Evolutionary conservation across 768 basidiomycete genomes (phyloP), one percentile per base, ranked within the genome.

Genomic region (Pleurotus ostreatus): DNA sequence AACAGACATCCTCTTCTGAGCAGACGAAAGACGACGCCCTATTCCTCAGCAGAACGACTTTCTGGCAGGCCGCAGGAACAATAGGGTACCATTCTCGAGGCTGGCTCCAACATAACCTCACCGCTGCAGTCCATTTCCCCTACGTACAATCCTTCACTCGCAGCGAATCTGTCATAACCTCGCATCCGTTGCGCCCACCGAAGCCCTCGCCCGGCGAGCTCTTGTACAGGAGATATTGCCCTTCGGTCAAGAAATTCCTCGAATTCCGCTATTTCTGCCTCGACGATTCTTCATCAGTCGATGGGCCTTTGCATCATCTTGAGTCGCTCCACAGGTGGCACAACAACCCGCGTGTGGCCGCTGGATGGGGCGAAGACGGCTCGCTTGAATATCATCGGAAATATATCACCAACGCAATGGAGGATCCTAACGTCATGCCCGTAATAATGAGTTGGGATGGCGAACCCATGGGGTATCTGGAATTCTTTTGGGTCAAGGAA

Each of bases 31-130:
- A 62, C 11, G 61, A 65, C 9, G 65, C 69, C 13, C 57, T 76
- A 45, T 76, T 76, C 63, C 68, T 81, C 52, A 68, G 68, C 8
- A 68, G 77, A 23, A 65, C 72, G 0, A 63, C 75, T 0, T 81
- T 81, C 63, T 81, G 79, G 79, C 79, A 80, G 57, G 79, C 73
- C 4, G 79, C 78, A 1, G 80, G 78, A 11, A 74, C 72, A 4
- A 65, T 61, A 12, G 73, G 75, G 16, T 63, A 61, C 57, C 70
- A 63, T 57, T 37, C 38, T 26, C 64, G 59, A 38, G 62, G 61
- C 57, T 76, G 63, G 67, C 64, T 64, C 16, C 60, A 62, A 46
- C 64, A 57, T n/a, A 59, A 56, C 16, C 57, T 58, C 30, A 65
- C 57, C 23, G 18, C 16, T 9, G 58, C 65, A 12, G 9, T 34